phyloP scores from a whole-genome alignment of 208 protist species.

The Endotrypanum monterogeii region DNA sequence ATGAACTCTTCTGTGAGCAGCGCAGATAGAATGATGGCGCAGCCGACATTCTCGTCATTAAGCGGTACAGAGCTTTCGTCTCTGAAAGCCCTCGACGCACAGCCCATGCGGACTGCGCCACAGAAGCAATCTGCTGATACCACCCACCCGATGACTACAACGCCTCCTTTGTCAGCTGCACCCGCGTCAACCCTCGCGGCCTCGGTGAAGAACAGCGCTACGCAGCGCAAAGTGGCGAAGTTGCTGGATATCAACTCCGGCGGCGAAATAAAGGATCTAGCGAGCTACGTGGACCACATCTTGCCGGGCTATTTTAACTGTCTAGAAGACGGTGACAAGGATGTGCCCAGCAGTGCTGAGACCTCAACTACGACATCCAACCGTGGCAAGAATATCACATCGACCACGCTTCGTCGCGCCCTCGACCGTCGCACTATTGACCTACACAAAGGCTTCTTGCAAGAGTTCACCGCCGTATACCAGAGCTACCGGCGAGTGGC shows the following conservation, averaged over 20 bases:
- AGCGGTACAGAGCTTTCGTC: background rate
- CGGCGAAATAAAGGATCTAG: slow-evolving; percentile 58
- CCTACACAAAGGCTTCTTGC: slow-evolving; percentile 64
- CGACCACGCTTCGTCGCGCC: slow-evolving; percentile 40
- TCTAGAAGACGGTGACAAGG: slow-evolving; percentile 14
- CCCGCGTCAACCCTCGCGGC: background rate
- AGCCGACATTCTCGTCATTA: background rate
- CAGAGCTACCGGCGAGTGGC: slow-evolving; percentile 54
- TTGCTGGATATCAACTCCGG: slow-evolving; percentile 67
- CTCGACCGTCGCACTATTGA: slow-evolving; percentile 63
- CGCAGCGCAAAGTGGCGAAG: slow-evolving; percentile 35
- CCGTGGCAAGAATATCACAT: slow-evolving; percentile 3
- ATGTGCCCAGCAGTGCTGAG: slow-evolving; percentile 1
- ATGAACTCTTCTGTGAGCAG: background rate
- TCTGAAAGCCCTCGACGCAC: background rate
- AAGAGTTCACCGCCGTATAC: slow-evolving; percentile 58
- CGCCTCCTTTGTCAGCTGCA: background rate
- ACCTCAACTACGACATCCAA: background rate
- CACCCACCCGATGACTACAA: background rate
- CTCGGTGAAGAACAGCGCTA: slow-evolving; percentile 15
- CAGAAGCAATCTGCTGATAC: background rate
- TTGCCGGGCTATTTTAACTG: slow-evolving; percentile 46
- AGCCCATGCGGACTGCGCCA: background rate
- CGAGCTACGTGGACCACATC: slow-evolving; percentile 61
- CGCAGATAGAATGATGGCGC: background rate